Percentiles rank a stretch among this genome's conserved stretches.
These are phyloP conservation scores for Megacollybia marginata DNA, from an alignment of 768 basidiomycete species.

Conservation along the genomic window DNA sequence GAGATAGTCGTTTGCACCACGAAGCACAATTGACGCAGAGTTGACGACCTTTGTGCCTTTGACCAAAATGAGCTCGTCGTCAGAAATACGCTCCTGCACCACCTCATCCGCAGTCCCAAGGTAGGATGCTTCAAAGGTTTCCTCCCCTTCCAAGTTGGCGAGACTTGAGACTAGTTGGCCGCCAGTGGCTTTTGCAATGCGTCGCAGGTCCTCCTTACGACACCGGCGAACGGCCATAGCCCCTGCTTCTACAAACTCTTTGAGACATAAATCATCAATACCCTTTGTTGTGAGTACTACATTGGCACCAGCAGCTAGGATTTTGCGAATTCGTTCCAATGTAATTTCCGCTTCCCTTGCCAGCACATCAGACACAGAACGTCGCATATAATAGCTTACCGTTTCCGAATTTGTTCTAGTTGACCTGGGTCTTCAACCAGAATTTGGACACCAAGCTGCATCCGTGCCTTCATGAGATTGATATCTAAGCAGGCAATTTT, in stretches of 20 bases:
- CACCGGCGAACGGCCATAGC: conserved; percentile 98
- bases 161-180: conserved; percentile 88
- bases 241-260: conserved; percentile 98
- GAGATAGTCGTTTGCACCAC: conserved; percentile 99
- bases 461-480: conserved; percentile 91
- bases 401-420: conserved; percentile 90
- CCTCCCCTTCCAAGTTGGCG: conserved; percentile 95
- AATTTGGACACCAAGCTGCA: conserved; percentile 98
- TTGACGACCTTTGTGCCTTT: conserved; percentile 97
- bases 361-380: not conserved
- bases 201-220: conserved; percentile 93
- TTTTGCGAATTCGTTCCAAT: conserved; percentile 91
- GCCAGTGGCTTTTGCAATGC: conserved; percentile 96
- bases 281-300: conserved; percentile 97
- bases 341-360: conserved; percentile 91
- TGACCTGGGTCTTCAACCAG: conserved; percentile 95
- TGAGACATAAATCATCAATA: conserved; percentile 95
- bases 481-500: conserved; percentile 99
- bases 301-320: conserved; percentile 92
- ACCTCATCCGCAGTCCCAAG: conserved; percentile 95
- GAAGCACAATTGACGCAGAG: conserved; percentile 86
- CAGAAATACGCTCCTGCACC: conserved; percentile 93
- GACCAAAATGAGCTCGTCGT: conserved; percentile 94
- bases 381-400: conserved; percentile 38
- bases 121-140: conserved; percentile 89